These are phyloP conservation scores for Parsonsia alboflavescens DNA, from an alignment of 257 asterid species.

Conservation along the genomic window DNA sequence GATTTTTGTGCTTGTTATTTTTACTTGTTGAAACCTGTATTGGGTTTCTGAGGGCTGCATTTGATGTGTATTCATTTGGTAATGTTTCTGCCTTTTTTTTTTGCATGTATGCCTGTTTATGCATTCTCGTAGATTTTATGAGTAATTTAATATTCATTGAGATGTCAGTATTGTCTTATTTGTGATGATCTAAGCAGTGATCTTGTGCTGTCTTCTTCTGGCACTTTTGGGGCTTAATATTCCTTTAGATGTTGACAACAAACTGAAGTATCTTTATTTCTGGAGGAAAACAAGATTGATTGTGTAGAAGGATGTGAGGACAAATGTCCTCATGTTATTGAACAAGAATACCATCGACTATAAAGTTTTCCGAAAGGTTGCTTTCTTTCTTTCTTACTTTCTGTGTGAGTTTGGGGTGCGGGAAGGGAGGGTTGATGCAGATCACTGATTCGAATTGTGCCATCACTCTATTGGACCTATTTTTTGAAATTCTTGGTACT, in stretches of 20 bases:
- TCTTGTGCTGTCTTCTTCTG: background rate
- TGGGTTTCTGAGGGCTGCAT: background rate
- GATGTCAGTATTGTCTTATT: background rate
- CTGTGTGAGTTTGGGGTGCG: background rate
- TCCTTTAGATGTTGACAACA: background rate
- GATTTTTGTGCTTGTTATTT: background rate
- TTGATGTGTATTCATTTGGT: background rate
- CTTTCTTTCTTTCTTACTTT: background rate
- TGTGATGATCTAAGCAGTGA: background rate
- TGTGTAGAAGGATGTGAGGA: background rate
- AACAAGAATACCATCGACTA: background rate
- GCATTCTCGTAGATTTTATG: background rate
- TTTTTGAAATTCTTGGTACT: background rate
- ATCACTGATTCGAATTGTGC: background rate
- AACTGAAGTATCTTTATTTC: background rate
- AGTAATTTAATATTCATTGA: background rate
- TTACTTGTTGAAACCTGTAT: slow-evolving; percentile 7
- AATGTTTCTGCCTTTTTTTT: background rate
- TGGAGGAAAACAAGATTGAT: background rate
- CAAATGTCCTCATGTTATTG: background rate
- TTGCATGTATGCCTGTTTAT: background rate
- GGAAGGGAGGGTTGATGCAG: background rate
- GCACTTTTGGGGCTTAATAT: background rate
- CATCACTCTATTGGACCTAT: background rate
- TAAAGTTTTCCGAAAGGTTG: background rate